Percentiles rank a stretch among this genome's conserved stretches.
Conservation (phyloP, 2,329 filamentous ascomycete species). For the Ophiostoma perfectum region DNA sequence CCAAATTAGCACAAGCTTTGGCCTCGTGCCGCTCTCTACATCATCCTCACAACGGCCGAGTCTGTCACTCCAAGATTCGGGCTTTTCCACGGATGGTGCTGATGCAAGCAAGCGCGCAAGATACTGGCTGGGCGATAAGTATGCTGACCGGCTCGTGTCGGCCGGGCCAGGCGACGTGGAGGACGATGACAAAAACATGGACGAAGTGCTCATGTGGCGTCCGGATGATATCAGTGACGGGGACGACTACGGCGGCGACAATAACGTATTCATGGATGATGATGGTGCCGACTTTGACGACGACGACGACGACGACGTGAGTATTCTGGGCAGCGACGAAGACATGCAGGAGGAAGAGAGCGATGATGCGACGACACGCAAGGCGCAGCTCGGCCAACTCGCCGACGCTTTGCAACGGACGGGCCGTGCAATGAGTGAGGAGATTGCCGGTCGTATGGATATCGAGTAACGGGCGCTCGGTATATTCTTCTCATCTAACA, state of each 20-base stretch:
- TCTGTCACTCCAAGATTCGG: slow-evolving; percentile 27
- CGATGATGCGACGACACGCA: slow-evolving; percentile 35
- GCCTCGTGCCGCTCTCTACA: slow-evolving; percentile 12
- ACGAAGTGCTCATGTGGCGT: slow-evolving; percentile 53
- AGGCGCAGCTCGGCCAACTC: slow-evolving; percentile 29
- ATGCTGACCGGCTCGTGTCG: slow-evolving; percentile 43
- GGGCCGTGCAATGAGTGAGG: slow-evolving; percentile 55
- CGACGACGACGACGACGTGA: slow-evolving; percentile 29
- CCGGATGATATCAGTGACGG: slow-evolving; percentile 54
- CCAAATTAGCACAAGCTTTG: slow-evolving; percentile 2
- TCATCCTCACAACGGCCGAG: slow-evolving; percentile 30
- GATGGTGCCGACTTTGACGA: slow-evolving; percentile 34
- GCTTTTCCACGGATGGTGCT: neutral
- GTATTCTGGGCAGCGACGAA: slow-evolving; percentile 33
- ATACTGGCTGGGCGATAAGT: slow-evolving; percentile 77
- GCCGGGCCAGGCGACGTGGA: slow-evolving; percentile 43
- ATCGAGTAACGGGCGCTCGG: slow-evolving; percentile 38
- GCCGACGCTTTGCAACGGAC: slow-evolving; percentile 32
- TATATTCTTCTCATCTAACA: no score
- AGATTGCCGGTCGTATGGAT: slow-evolving; percentile 58
- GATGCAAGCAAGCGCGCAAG: slow-evolving; percentile 62
- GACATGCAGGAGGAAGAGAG: slow-evolving; percentile 34
- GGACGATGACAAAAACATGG: slow-evolving; percentile 46
- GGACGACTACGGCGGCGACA: slow-evolving; percentile 43
- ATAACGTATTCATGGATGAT: slow-evolving; percentile 47